Evolutionary conservation across 2,329 filamentous ascomycete genomes (phyloP), one percentile per base, ranked within the genome.

Genomic region (Microcyclospora tardicrescens): DNA sequence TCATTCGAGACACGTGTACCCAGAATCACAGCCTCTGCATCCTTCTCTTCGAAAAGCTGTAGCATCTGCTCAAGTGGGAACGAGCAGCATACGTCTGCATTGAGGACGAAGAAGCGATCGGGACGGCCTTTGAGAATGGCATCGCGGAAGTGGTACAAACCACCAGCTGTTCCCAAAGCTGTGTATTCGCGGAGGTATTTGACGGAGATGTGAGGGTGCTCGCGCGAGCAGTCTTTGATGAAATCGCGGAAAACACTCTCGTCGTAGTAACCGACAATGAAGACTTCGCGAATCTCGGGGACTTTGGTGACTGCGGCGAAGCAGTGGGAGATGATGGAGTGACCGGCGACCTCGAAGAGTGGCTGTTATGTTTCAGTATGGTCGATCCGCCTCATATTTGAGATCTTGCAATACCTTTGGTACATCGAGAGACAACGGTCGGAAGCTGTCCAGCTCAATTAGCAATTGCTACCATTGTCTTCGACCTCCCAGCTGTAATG

Each of bases 231-330:
- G 60, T 93, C 83, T 66, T 93, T 94, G 71, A 96, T 93, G 68
- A 96, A 96, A 66, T 95, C 87, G 57, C 86, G 83, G 75, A 96
- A 95, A 55, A 96, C 84, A 33, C 77, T 75, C 68, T 96, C 91
- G 61, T 98, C 91, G 64, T 96, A 98, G 75, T 98, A 98, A 58
- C 91, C 91, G 58, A 98, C 93, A 57, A 98, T 80, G 69, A 91
- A 87, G 54, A 98, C 89, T 66, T 98, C 91, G 59, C 86, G 84
- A 63, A 98, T 84, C 57, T 84, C 81, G 55, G 84, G 81, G 43
- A 96, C 84, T 62, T 87, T 93, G 50, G 84, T 79, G 57, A 96
- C 75, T 56, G 91, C 86, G 56, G 81, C 83, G 61, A 98, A 76
- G 71, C 87, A 94, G 72, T 98, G 91, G 74, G 87, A 89, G 69